Percentiles rank a stretch among this genome's conserved stretches.
phyloP scores from a whole-genome alignment of 345 rosid species.

The Citrus trifoliata region DNA sequence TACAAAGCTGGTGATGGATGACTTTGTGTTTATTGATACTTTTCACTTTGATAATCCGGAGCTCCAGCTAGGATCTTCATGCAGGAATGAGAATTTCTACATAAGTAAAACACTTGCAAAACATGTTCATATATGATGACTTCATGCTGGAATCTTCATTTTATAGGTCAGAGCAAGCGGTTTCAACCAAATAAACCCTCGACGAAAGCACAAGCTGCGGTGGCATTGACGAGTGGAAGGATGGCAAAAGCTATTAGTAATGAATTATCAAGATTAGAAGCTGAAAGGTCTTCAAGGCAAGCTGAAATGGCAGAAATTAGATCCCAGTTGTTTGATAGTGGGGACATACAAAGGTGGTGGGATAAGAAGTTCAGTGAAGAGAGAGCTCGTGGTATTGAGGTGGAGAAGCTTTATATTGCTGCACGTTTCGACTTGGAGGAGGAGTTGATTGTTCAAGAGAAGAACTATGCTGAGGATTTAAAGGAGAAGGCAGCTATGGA shows the following conservation, averaged over 20 bases:
- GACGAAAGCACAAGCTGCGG: constrained; percentile 83
- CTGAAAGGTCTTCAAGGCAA: constrained; percentile 46
- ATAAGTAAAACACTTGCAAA: not conserved
- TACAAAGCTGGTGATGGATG: not conserved
- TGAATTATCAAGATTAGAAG: constrained; percentile 67
- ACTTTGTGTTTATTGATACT: not conserved
- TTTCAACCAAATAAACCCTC: constrained; percentile 79
- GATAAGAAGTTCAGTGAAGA: constrained; percentile 56
- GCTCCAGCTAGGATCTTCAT: not conserved
- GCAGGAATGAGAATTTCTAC: not conserved
- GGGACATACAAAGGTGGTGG: constrained; percentile 67
- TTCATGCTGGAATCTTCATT: constrained; percentile 6
- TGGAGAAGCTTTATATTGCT: constrained; percentile 40
- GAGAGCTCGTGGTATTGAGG: constrained; percentile 41
- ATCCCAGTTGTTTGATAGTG: constrained; percentile 57
- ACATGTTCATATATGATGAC: not conserved
- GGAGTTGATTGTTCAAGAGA: constrained; percentile 46
- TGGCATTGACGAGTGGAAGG: constrained; percentile 73
- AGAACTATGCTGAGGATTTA: constrained; percentile 38
- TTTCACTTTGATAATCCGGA: not conserved
- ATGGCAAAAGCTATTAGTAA: constrained; percentile 52
- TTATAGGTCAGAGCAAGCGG: constrained; percentile 75
- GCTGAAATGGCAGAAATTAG: constrained; percentile 62
- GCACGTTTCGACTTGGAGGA: constrained; percentile 52
- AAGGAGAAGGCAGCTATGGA: constrained; percentile 84